These are phyloP conservation scores for Warburgia ugandensis DNA, from an alignment of 164 flowering plant species.

Conservation along the genomic window DNA sequence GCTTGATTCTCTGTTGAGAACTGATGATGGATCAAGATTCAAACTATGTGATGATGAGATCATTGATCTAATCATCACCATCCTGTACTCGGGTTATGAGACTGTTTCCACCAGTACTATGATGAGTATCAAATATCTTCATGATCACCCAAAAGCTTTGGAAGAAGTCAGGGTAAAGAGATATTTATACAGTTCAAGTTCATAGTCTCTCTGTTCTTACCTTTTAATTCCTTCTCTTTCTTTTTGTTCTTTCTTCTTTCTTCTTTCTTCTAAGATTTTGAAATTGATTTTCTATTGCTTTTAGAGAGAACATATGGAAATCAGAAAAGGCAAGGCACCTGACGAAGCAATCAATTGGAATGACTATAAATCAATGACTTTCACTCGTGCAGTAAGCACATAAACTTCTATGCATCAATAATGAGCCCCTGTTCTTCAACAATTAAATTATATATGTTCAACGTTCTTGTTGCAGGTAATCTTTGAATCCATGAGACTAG, in stretches of 20 bases:
- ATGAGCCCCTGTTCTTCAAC: background rate
- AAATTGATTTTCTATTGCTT: background rate
- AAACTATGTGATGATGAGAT: slow-evolving; percentile 50
- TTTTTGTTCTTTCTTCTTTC: background rate
- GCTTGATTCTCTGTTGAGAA: slow-evolving; percentile 40
- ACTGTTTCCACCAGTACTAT: slow-evolving; percentile 68
- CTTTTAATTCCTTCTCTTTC: background rate
- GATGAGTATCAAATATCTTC: slow-evolving; percentile 71
- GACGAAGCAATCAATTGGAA: slow-evolving; percentile 35
- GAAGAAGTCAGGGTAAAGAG: slow-evolving; percentile 48
- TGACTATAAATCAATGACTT: slow-evolving; percentile 44
- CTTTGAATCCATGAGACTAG: slow-evolving; percentile 39
- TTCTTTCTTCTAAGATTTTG: background rate
- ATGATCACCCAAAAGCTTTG: slow-evolving; percentile 65
- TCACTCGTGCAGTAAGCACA: slow-evolving; percentile 40
- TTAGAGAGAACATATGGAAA: slow-evolving; percentile 42
- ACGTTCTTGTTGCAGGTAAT: slow-evolving; percentile 34
- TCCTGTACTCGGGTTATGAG: slow-evolving; percentile 66
- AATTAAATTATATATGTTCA: background rate
- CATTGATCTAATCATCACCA: slow-evolving; percentile 52
- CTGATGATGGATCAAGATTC: slow-evolving; percentile 28
- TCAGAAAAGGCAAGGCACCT: slow-evolving; percentile 28
- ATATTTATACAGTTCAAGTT: no score
- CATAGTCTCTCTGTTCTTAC: no score
- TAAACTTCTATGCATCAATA: background rate